A percentile compares a stretch with the other conserved stretches of the same genome.
These are phyloP conservation scores for Sesbania bispinosa DNA, from an alignment of 306 rosid species.

Conservation along the genomic window DNA sequence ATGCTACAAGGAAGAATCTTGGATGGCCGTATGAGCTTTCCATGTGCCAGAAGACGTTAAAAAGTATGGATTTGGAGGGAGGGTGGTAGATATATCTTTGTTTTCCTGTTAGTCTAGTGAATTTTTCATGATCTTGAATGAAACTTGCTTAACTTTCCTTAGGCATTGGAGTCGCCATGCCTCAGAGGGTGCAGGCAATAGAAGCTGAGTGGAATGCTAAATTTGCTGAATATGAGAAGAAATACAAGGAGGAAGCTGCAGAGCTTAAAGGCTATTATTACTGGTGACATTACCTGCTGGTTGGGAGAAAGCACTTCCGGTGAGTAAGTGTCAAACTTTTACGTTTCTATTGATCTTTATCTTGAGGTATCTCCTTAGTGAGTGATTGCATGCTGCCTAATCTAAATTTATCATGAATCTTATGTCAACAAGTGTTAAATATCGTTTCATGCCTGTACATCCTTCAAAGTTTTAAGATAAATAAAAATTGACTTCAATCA, in stretches of 20 bases:
- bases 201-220: slow-evolving; percentile 95
- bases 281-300: slow-evolving; percentile 79
- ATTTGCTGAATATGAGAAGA: slow-evolving; percentile 89
- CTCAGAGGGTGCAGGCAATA: slow-evolving; percentile 63
- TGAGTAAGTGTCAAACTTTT: slow-evolving; percentile 41
- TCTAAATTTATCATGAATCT: not conserved
- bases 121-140: slow-evolving; percentile 25
- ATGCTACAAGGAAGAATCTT: slow-evolving; percentile 94
- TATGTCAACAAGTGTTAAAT: not conserved
- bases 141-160: slow-evolving; percentile 13
- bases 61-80: slow-evolving; percentile 42
- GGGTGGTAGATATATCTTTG: slow-evolving; percentile 1
- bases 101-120: slow-evolving; percentile 1
- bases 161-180: slow-evolving; percentile 96
- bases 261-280: slow-evolving; percentile 68
- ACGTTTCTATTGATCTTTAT: not conserved
- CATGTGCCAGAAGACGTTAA: slow-evolving; percentile 98
- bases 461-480: slow-evolving; percentile 11
- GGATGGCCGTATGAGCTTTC: slow-evolving; percentile 99
- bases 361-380: not conserved
- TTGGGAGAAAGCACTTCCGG: slow-evolving; percentile 98
- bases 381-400: not conserved
- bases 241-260: slow-evolving; percentile 79
- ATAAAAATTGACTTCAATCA: not conserved
- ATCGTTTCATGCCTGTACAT: not conserved